Evolutionary conservation across 495 filamentous ascomycete species (phyloP).

Genomic region (Eremomyces bilateralis): DNA sequence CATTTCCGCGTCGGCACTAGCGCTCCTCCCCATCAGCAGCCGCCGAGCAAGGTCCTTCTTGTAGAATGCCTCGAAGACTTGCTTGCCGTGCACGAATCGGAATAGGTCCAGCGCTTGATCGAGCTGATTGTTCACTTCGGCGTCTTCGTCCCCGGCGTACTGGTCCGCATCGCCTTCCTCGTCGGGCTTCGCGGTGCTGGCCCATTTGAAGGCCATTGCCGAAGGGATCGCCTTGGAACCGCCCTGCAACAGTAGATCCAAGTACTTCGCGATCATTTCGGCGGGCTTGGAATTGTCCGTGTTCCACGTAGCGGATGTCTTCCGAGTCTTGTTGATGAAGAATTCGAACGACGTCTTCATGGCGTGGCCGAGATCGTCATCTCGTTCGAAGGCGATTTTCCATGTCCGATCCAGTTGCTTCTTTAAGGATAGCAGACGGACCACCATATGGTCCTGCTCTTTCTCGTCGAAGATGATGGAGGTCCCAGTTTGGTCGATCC

Average conservation of each 20-base stretch:
- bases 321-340: constrained; percentile 77
- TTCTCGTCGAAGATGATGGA: constrained; percentile 59
- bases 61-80: constrained; percentile 96
- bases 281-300: constrained; percentile 81
- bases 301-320: constrained; percentile 38
- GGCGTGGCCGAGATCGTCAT: constrained; percentile 51
- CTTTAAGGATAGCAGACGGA: constrained; percentile 63
- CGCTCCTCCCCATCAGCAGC: constrained; percentile 73
- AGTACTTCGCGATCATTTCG: constrained; percentile 96
- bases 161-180: constrained; percentile 32
- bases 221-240: constrained; percentile 61
- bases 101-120: constrained; percentile 86
- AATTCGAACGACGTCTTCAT: constrained; percentile 64
- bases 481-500: constrained; percentile 57
- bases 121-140: constrained; percentile 70
- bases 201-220: constrained; percentile 20
- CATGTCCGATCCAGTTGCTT: constrained; percentile 53
- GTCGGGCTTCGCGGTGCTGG: constrained; percentile 1
- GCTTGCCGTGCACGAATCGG: constrained; percentile 90
- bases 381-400: constrained; percentile 45
- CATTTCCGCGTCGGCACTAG: constrained; percentile 81
- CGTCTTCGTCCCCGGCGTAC: constrained; percentile 55
- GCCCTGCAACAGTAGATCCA: constrained; percentile 71
- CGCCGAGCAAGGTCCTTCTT: constrained; percentile 86
- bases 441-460: constrained; percentile 68